phyloP scores from a whole-genome alignment of 805 yeast genomes.

The Candida michaelii region DNA sequence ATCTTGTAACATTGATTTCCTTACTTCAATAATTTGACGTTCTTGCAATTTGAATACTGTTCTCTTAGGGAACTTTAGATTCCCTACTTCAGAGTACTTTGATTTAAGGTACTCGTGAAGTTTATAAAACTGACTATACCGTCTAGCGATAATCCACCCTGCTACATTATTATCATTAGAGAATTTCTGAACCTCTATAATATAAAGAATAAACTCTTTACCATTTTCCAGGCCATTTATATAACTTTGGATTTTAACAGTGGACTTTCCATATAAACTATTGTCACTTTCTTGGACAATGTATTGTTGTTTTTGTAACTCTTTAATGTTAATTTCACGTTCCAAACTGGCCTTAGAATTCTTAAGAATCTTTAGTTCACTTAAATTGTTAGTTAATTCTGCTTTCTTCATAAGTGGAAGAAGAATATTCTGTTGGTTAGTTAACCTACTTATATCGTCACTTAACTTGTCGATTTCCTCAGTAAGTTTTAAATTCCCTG shows the following conservation, averaged over 20 bases:
- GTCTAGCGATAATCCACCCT: slow-evolving; percentile 87
- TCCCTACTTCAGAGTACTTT: slow-evolving; percentile 49
- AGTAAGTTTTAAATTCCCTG: slow-evolving; percentile 63
- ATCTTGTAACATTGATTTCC: slow-evolving; percentile 59
- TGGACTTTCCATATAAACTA: slow-evolving; percentile 67
- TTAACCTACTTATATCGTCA: slow-evolving; percentile 55
- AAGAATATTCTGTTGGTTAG: slow-evolving; percentile 62
- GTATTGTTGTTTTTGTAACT: slow-evolving; percentile 74
- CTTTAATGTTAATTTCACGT: slow-evolving; percentile 72
- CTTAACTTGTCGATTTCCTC: slow-evolving; percentile 65
- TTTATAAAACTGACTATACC: slow-evolving; percentile 80
- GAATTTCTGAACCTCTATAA: slow-evolving; percentile 69
- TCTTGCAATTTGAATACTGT: slow-evolving; percentile 70
- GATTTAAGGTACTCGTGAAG: slow-evolving; percentile 63
- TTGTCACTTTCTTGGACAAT: slow-evolving; percentile 81
- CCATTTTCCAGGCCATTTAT: slow-evolving; percentile 53
- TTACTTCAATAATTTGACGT: slow-evolving; percentile 57
- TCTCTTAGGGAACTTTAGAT: slow-evolving; percentile 57
- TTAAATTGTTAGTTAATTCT: slow-evolving; percentile 73
- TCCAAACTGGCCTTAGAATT: slow-evolving; percentile 67
- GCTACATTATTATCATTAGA: slow-evolving; percentile 49
- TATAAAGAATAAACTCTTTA: slow-evolving; percentile 64
- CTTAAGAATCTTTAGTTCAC: slow-evolving; percentile 64
- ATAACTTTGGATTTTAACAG: slow-evolving; percentile 51
- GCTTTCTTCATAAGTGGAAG: slow-evolving; percentile 76